Evolutionary conservation across 2,329 filamentous ascomycete genomes (phyloP), one percentile per base, ranked within the genome.

Genomic region (Phyllosticta citribraziliensis): DNA sequence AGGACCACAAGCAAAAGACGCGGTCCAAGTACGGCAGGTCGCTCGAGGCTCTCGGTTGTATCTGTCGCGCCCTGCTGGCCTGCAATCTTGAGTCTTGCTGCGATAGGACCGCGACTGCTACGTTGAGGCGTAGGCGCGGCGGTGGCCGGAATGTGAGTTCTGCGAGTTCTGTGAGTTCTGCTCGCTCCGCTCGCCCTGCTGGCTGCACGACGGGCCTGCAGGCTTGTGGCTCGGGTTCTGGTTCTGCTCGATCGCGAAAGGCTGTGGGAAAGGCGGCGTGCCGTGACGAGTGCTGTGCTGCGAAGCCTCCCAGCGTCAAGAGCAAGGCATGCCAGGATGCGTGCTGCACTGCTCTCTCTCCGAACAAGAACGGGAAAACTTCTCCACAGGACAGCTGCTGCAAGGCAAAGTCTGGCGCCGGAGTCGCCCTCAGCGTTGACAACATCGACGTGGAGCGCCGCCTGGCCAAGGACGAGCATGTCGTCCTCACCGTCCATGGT

Each of bases 401-500:
- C 52, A 8, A 24, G 19, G 2, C n/a, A 5, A 61, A 61, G 5
- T 14, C 40, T 14, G 22, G 8, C 5, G 11, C 54, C 11, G 12
- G 19, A 5, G 8, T 52, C 47, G n/a, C 54, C 10, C n/a, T 53
- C 3, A 52, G 40, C 4, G 27, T 17, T 4, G 54, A 20, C 33
- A 27, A 5, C 1, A 5, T 60, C 3, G 67, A 70, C 50, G 19
- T 67, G 11, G 74, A 74, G 62, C 68, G 65, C 35, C 67, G 68
- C 5, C 14, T 57, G 55, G 54, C 63, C 9, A 47, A 47, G 4
- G 70, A 67, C 2, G 82, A 88, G 62, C 83, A 83, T 65, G 74
- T 88, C 8, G 70, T 84, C 17, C 74, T 89, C 9, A 80, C 75
- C 52, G 79, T 90, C 27, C 77, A 80, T 6, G 87, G 88, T 1